Base-by-base conservation (phyloP, 768 basidiomycete genomes). In the Termitomyces sp. region DNA sequence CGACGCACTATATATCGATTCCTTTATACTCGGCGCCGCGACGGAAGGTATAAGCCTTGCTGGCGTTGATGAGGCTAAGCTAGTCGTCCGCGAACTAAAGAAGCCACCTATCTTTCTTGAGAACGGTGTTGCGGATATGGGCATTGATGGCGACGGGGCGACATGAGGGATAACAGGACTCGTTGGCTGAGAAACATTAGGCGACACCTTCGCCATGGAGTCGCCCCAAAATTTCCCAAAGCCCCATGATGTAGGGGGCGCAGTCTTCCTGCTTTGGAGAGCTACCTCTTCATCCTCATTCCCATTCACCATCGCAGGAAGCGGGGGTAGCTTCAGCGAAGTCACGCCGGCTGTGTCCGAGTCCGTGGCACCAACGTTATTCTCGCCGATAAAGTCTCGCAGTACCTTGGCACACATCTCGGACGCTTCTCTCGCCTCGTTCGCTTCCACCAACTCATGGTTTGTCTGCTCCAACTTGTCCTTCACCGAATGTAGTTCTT, bases 361-460 rank as follows among this genome's bases (percentile, higher is more conserved):
- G 52, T 63, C 60, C 10, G 54, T 35, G 28, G 64, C 71, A 9
- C 88, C 88, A 50, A 89, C 76, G 56, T 84, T 83, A 67, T 87
- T 84, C 62, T 90, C 85, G 22, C 82, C 83, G 62, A 92, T 92
- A 67, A 89, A 98, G 57, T 85, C 87, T 38, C 94, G 80, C 44
- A 98, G 75, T 0, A 89, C 91, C 55, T 82, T 85, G 62, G 90
- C 84, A 67, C 92, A 94, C 0, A 81, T 81, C 62, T 98, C 94
- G 36, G 89, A 91, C 3, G 95, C 95, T 66, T 92, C 86, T 49
- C 85, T 79, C 3, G 91, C 92, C 70, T 98, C 95, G 60, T 82
- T 86, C 1, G 86, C 79, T 66, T 96, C 94, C 40, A 67, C 75
- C 47, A 96, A 72, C 58, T 92, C 89, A 59, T 82, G 79, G 63